These are phyloP conservation scores for Lipomyces starkeyi DNA, from an alignment of 805 yeast species.

Conservation along the genomic window DNA sequence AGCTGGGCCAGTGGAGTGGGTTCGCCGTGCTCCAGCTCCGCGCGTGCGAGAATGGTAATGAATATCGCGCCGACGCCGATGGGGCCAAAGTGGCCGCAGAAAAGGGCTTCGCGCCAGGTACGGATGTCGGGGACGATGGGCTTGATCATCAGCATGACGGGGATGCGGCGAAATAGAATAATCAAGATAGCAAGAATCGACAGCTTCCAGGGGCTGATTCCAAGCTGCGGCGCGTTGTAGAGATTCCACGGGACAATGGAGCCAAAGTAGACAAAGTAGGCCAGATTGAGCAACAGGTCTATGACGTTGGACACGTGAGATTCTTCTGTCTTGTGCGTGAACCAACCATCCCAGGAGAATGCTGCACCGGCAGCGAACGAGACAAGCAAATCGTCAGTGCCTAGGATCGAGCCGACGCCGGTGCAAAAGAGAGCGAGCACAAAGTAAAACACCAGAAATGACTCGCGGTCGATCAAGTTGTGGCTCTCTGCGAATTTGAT, in stretches of 20 bases:
- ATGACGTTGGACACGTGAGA: constrained; percentile 89
- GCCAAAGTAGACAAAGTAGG: constrained; percentile 89
- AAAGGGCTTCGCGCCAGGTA: constrained; percentile 91
- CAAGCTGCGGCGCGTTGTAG: constrained; percentile 65
- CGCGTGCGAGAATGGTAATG: constrained; percentile 79
- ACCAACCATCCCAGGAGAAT: constrained; percentile 93
- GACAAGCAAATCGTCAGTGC: constrained; percentile 86
- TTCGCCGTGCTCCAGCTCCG: constrained; percentile 65
- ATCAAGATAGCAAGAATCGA: constrained; percentile 75
- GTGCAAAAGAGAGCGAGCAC: constrained; percentile 84
- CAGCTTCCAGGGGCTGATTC: constrained; percentile 79
- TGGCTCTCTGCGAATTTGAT: constrained; percentile 74
- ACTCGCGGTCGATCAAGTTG: constrained; percentile 81
- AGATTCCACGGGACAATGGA: constrained; percentile 88
- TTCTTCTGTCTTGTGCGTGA: constrained; percentile 80
- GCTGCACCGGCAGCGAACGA: constrained; percentile 94
- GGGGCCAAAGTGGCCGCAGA: constrained; percentile 96
- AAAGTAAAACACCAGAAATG: constrained; percentile 82
- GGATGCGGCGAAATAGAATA: constrained; percentile 77
- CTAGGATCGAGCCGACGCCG: constrained; percentile 85
- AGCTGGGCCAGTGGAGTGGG: constrained; percentile 62
- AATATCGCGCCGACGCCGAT: constrained; percentile 94
- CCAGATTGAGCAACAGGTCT: constrained; percentile 78
- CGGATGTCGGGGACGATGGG: constrained; percentile 86
- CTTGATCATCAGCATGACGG: constrained; percentile 75